Evolutionary conservation across 1,139 yeast genomes (phyloP), one percentile per base, ranked within the genome.

Genomic region (Geotrichum bryndzae): DNA sequence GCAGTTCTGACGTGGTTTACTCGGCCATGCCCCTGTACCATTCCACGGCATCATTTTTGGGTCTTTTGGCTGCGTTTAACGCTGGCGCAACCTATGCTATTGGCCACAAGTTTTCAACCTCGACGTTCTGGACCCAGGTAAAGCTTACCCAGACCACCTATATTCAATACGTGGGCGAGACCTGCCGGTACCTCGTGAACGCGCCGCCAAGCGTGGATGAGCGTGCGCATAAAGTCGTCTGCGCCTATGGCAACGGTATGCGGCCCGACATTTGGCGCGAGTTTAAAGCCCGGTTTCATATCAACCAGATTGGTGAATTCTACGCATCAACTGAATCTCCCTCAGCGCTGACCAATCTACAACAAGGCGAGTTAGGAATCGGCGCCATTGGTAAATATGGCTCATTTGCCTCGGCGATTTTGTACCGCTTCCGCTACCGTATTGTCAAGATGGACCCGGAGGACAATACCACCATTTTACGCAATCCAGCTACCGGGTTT

Each of bases 21-120:
- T 89, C 97, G 0, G 90, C 97, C 2, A 92, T 94, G 98, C 98
- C 99, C 0, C 77, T 94, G 65, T 94, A 92, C 72, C 98, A 94
- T 73, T 90, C 97, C 1, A 92, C 98, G 0, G 97, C 97, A 1
- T 88, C 96, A 0, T 82, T 90, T 76, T 77, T 92, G 64, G 97
- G 97, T 3, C 85, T 88, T 15, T 80, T 94, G 72, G 90, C 96
- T 0, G 81, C 87, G 0, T 77, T 88, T 59, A 79, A 84, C 57
- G 67, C 71, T 18, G 97, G 96, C 11, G 84, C 84, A 1, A 82
- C 90, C 68, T 84, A 88, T 56, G 88, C 95, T 0, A 75, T 92
- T 41, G 86, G 95, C 29, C 87, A 86, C 68, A 90, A 89, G 74
- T 94, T 94, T 73, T 87, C 96, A 1, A 87, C 96, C 2, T 80